Evolutionary conservation across 495 filamentous ascomycete genomes (phyloP).

Genomic region (Hypomontagnella submonticulosa): DNA sequence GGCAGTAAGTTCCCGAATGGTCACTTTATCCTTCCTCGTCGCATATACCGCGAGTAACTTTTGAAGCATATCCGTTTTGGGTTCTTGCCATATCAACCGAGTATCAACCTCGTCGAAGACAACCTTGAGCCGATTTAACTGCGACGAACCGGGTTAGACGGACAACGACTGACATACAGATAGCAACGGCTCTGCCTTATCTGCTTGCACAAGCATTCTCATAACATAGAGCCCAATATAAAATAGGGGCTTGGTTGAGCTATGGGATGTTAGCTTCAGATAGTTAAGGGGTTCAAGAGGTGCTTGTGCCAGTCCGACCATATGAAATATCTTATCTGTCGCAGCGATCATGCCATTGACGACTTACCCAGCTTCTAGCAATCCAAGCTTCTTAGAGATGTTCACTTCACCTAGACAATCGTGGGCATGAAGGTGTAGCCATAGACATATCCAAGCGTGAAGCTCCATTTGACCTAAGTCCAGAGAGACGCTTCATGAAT

Average conservation of each 20-base stretch:
- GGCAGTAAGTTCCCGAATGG: constrained; percentile 20
- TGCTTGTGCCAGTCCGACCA: constrained; percentile 12
- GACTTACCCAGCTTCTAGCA: constrained; percentile 62
- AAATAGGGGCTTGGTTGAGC: constrained; percentile 20
- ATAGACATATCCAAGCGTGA: constrained; percentile 59
- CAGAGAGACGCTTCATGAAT: constrained; percentile 55
- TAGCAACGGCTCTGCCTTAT: constrained; percentile 12
- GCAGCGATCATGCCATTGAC: constrained; percentile 58
- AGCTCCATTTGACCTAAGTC: constrained; percentile 34
- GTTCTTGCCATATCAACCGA: not conserved
- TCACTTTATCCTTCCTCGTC: constrained; percentile 13
- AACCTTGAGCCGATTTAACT: too few relatives aligned
- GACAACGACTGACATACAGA: constrained; percentile 1
- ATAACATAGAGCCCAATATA: constrained; percentile 10
- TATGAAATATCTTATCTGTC: constrained; percentile 22
- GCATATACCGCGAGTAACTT: constrained; percentile 14
- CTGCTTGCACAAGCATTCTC: constrained; percentile 16
- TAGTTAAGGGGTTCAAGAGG: not conserved
- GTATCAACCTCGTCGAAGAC: too few relatives aligned
- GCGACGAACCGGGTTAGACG: too few relatives aligned
- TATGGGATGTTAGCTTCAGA: not conserved
- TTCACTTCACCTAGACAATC: constrained; percentile 69
- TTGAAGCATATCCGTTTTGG: constrained; percentile 18
- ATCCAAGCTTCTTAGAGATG: constrained; percentile 64
- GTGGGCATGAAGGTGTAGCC: constrained; percentile 68